Conservation (phyloP, 2,329 filamentous ascomycete genomes). For the Aspergillus sergii region DNA sequence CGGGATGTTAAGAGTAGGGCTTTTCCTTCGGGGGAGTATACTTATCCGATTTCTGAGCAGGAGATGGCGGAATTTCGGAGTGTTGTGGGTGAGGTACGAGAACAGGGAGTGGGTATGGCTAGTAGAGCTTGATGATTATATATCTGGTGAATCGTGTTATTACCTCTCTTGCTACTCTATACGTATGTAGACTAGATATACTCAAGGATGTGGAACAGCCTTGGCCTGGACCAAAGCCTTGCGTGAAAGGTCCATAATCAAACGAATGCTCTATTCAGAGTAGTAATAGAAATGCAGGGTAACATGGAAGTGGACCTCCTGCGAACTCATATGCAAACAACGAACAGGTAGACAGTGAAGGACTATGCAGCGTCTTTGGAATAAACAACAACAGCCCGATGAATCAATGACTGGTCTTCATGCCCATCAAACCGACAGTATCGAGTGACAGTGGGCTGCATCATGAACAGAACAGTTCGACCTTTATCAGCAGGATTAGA, state of each 20-base stretch:
- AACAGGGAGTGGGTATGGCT: not conserved
- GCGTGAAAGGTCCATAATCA: not conserved
- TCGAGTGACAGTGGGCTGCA: not conserved
- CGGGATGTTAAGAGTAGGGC: constrained; percentile 64
- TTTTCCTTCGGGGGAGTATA: not conserved
- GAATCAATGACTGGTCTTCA: not conserved
- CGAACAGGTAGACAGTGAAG: not conserved
- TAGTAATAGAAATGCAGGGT: not conserved
- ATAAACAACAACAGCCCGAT: not conserved
- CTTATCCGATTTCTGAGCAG: not conserved
- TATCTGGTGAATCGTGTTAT: not conserved
- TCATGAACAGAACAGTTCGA: not conserved
- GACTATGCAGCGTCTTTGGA: not conserved
- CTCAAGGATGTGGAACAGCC: too few species aligned
- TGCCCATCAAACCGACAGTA: not conserved
- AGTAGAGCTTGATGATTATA: not conserved
- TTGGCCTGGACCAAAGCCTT: too few species aligned
- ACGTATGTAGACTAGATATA: not conserved
- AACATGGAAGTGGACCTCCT: too few species aligned
- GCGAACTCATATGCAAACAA: not conserved
- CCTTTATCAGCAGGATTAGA: not conserved
- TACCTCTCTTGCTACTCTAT: not conserved
- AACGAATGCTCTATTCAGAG: not conserved
- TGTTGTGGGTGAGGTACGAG: not conserved
- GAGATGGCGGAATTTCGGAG: not conserved